These are phyloP conservation scores for Dorcoceras hygrometricum DNA, from an alignment of 257 asterid genomes.

Conservation along the genomic window DNA sequence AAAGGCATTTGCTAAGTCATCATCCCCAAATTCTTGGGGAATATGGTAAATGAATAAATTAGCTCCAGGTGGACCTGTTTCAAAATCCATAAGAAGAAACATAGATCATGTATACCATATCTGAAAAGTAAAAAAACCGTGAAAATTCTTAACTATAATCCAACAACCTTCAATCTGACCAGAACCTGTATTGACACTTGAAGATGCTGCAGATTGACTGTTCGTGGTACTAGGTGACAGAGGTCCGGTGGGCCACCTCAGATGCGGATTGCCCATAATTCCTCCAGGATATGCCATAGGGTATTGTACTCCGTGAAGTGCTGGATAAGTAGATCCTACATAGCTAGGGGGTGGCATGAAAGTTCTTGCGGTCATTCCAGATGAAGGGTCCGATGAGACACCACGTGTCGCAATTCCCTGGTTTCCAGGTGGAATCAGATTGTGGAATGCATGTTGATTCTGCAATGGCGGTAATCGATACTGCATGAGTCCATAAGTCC, in stretches of 20 bases:
- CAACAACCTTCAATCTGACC: conserved; percentile 83
- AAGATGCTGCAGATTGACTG: conserved; percentile 81
- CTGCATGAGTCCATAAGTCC: conserved; percentile 80
- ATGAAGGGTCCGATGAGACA: conserved; percentile 55
- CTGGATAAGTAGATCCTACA: conserved; percentile 62
- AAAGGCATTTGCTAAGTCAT: conserved; percentile 82
- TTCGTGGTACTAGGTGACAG: conserved; percentile 52
- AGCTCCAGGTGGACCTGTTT: conserved; percentile 95
- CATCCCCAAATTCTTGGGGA: conserved; percentile 91
- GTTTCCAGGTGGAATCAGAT: conserved; percentile 58
- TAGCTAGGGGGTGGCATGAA: conserved; percentile 53
- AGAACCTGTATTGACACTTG: conserved; percentile 72
- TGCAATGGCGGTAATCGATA: conserved; percentile 76
- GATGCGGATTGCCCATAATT: conserved; percentile 43
- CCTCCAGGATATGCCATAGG: conserved; percentile 69
- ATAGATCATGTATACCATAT: neutral
- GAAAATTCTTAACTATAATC: conserved; percentile 17
- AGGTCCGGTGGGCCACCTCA: conserved; percentile 52
- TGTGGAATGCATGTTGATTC: conserved; percentile 65
- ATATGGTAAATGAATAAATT: conserved; percentile 94
- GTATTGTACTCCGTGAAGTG: conserved; percentile 68
- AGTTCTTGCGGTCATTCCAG: conserved; percentile 67
- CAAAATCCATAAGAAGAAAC: conserved; percentile 5
- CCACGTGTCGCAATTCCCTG: conserved; percentile 68
- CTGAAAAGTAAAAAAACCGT: neutral